A percentile compares a stretch with the other conserved stretches of the same genome.
Conservation (phyloP, 352 stramenopile genomes). For the Nothophytophthora sp. region DNA sequence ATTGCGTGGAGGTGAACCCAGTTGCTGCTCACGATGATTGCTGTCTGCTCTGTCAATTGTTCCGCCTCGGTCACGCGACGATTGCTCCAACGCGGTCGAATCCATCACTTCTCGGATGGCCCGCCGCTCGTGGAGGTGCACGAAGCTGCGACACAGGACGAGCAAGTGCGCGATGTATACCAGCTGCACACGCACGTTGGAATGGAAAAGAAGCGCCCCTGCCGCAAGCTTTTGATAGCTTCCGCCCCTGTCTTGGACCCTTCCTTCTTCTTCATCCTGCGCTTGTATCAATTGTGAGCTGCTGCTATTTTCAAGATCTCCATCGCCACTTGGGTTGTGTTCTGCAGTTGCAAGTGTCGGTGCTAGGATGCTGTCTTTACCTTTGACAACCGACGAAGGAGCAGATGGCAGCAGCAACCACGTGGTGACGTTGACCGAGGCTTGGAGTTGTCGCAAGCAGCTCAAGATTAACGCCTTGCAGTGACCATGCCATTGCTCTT, state of each 20-base stretch:
- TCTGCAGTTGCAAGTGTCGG: constrained; percentile 1
- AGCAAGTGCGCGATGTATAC: constrained; percentile 41
- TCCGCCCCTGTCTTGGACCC: neutral
- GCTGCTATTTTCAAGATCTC: too few relatives aligned
- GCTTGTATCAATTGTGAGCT: too few relatives aligned
- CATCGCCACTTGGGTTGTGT: neutral
- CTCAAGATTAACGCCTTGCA: constrained; percentile 43
- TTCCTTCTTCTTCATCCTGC: too few relatives aligned
- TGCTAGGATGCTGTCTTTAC: too few relatives aligned
- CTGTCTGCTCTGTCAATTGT: too few relatives aligned
- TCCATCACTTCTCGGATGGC: neutral
- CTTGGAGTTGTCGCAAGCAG: constrained; percentile 23
- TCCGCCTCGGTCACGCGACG: too few relatives aligned
- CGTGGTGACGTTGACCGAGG: constrained; percentile 15
- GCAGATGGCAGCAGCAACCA: constrained; percentile 27
- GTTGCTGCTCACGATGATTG: too few relatives aligned
- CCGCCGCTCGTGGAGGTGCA: constrained; percentile 44
- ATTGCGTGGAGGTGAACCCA: too few relatives aligned
- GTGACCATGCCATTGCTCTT: constrained; percentile 48
- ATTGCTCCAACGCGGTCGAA: neutral
- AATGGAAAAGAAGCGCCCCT: constrained; percentile 35
- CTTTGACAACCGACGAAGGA: neutral
- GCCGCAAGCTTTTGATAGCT: constrained; percentile 27
- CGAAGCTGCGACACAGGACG: constrained; percentile 42
- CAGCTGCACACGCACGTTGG: constrained; percentile 24